Percentiles rank a stretch among this genome's conserved stretches.
phyloP scores from a whole-genome alignment of 208 protist genomes.

The Perkinsela sp. region DNA sequence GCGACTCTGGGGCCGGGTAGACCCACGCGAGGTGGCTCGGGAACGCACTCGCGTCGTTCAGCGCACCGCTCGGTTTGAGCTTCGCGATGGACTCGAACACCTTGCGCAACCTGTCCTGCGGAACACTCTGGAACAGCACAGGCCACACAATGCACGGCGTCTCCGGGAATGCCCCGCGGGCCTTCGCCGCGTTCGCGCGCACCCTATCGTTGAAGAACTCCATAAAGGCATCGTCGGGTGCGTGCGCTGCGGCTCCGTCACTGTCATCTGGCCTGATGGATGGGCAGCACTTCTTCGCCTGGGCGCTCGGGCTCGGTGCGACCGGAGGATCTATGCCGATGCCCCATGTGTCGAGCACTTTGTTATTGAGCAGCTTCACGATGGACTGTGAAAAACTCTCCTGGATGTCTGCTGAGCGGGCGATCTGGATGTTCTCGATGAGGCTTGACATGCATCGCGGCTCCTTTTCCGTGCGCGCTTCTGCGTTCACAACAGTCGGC shows the following conservation, averaged over 20 bases:
- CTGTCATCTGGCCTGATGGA: not conserved
- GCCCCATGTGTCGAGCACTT: not conserved
- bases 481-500: not conserved
- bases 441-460: not conserved
- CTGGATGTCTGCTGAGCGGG: not conserved
- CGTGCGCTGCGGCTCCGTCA: not conserved
- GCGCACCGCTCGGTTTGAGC: not conserved
- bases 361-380: not conserved
- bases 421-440: not conserved
- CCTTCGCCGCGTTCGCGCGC: not conserved
- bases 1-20: not conserved
- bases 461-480: not conserved
- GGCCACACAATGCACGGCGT: not conserved
- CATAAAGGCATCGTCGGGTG: not conserved
- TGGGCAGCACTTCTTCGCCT: not conserved
- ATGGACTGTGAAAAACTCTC: not conserved
- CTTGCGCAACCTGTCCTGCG: not conserved
- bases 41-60: not conserved
- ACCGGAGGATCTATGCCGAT: too few relatives aligned
- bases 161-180: not conserved
- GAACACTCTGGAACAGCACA: not conserved
- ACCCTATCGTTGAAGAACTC: not conserved
- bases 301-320: too few relatives aligned
- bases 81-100: not conserved
- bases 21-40: not conserved